Percentiles rank a stretch among this genome's conserved stretches.
Evolutionary conservation across 2,329 filamentous ascomycete species (phyloP).

Genomic region (Diatrype stigma): DNA sequence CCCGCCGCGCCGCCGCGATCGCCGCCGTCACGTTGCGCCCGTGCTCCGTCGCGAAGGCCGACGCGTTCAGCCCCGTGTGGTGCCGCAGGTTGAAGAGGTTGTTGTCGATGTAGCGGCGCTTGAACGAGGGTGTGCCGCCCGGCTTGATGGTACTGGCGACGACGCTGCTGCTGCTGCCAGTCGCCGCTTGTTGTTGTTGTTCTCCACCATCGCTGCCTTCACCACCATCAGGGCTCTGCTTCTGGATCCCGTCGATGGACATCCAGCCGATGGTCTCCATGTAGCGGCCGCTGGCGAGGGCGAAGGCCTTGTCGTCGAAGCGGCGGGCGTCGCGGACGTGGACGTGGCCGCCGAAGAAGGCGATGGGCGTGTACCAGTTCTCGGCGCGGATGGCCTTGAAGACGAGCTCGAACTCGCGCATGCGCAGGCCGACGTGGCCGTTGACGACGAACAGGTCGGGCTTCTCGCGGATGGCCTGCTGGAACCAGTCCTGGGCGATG

Average conservation of each 20-base stretch:
- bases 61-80: slow-evolving; percentile 69
- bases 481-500: slow-evolving; percentile 84
- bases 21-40: slow-evolving; percentile 67
- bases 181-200: not conserved
- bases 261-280: slow-evolving; percentile 95
- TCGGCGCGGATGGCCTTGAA: slow-evolving; percentile 73
- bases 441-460: slow-evolving; percentile 83
- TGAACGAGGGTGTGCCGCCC: slow-evolving; percentile 53
- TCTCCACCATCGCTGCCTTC: slow-evolving; percentile 16
- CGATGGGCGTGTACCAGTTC: slow-evolving; percentile 79
- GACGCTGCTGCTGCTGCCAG: not conserved
- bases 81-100: slow-evolving; percentile 81
- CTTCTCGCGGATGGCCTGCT: slow-evolving; percentile 76
- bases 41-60: slow-evolving; percentile 70
- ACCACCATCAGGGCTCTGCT: slow-evolving; percentile 23
- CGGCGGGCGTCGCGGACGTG: slow-evolving; percentile 82
- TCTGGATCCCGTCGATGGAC: slow-evolving; percentile 66
- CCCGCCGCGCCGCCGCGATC: slow-evolving; percentile 66
- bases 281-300: slow-evolving; percentile 83
- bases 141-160: slow-evolving; percentile 16
- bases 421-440: slow-evolving; percentile 80
- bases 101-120: slow-evolving; percentile 86
- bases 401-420: slow-evolving; percentile 72
- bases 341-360: slow-evolving; percentile 86
- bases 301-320: slow-evolving; percentile 75